Base-by-base conservation (phyloP, 1,139 yeast genomes). In the Sugiyamaella pinicola region DNA sequence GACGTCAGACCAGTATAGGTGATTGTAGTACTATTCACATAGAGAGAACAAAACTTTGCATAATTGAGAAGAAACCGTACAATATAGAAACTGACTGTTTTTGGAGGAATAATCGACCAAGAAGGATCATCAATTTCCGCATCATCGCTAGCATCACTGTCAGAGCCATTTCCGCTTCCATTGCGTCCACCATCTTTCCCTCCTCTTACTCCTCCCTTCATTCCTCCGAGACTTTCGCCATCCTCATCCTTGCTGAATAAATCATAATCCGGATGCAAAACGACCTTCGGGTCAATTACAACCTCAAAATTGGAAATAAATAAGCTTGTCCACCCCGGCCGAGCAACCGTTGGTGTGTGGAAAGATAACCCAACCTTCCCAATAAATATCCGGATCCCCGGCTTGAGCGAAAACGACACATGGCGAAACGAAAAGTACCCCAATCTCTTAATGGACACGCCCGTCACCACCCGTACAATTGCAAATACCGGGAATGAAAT, bases 301-400 rank as follows among this genome's bases (percentile, higher is more conserved):
- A 71, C 52, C 35, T 70, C 71, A 21, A 68, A 54, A 35, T 66
- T 66, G 15, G 62, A 52, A 35, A 71, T 55, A 19, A 61, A 54
- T 24, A 71, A 52, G 35, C 67, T 61, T 43, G 70, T 37, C 68
- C 73, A 69, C 1, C 74, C 74, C 0, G 76, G 77, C 13, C 70
- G 56, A 3, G 76, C 72, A 24, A 73, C 69, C 2, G 74, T 71
- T 2, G 77, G 76, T 1, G 76, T 64, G 53, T 73, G 76, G 9
- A 74, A 57, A 4, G 66, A 54, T 3, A 74, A 38, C 8, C 74
- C 74, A 4, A 72, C 52, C 43, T 61, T 60, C 21, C 73, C 69
- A 29, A 74, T 66, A n/a, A 65, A 63, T 24, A 73, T 57, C 33
- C 64, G 65, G 19, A 70, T 53, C 18, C 75, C 75, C 2, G 69